Evolutionary conservation across 2,329 filamentous ascomycete species (phyloP).

Genomic region (Tolypocladium nubicola): DNA sequence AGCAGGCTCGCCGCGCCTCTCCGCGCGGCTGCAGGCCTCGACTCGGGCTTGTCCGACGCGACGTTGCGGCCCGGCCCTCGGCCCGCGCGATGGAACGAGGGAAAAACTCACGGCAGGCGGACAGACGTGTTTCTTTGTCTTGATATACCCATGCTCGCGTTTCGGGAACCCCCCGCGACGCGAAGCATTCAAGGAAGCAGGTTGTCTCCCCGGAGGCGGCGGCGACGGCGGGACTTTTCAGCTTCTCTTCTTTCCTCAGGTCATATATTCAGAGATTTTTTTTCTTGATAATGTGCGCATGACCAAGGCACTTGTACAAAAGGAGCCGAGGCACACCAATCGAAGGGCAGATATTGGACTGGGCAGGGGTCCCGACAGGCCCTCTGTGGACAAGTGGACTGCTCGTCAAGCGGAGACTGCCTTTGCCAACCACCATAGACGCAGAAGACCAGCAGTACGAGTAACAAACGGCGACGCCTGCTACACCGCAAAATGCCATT

Average conservation of each 20-base stretch:
- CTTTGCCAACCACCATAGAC: constrained; percentile 4
- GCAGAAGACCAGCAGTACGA: not conserved
- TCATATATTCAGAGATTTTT: constrained; percentile 1
- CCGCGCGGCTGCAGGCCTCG: not conserved
- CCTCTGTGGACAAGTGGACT: constrained; percentile 3
- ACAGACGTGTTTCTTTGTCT: not conserved
- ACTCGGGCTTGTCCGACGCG: not conserved
- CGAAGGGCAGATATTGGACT: constrained; percentile 13
- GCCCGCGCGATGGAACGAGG: not conserved
- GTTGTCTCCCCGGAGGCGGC: not conserved
- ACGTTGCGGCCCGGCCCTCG: not conserved
- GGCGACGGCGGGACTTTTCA: not conserved
- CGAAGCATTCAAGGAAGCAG: not conserved
- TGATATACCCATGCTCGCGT: not conserved
- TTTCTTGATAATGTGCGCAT: constrained; percentile 2
- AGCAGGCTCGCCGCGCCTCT: not conserved
- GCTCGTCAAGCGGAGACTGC: not conserved
- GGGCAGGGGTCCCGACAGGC: constrained; percentile 9
- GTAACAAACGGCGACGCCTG: not conserved
- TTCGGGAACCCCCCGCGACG: not conserved
- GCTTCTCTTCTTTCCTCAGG: not conserved
- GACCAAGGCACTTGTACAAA: constrained; percentile 7
- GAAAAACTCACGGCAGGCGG: not conserved
- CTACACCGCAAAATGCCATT: constrained; percentile 15
- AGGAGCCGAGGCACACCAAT: constrained; percentile 14